A percentile compares a stretch with the other conserved stretches of the same genome.
Evolutionary conservation across 2,329 filamentous ascomycete species (phyloP).

Genomic region (Exophiala alcalophila): DNA sequence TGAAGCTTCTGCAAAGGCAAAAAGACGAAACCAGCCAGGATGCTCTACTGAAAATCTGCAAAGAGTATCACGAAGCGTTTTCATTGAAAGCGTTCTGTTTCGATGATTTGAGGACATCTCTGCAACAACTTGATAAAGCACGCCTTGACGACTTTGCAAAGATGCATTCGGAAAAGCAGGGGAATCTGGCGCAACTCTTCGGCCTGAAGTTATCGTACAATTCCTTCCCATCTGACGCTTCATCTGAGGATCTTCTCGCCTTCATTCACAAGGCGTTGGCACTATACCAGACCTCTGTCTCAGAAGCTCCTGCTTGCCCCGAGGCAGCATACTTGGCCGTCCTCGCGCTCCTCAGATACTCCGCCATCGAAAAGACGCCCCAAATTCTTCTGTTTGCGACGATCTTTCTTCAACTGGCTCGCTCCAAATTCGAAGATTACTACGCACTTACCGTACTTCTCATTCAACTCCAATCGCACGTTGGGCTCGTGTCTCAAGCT

Average conservation of each 20-base stretch:
- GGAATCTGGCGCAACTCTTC: conserved; percentile 17
- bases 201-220: conserved; percentile 23
- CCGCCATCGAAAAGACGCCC: conserved; percentile 1
- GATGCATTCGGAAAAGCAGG: conserved; percentile 32
- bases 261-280: conserved; percentile 18
- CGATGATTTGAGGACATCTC: conserved; percentile 38
- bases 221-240: conserved; percentile 4
- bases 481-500: conserved; percentile 47
- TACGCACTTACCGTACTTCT: conserved; percentile 46
- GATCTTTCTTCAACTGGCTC: conserved; percentile 22
- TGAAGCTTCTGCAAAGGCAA: conserved; percentile 30
- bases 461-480: conserved; percentile 42
- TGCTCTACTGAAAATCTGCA: conserved; percentile 39
- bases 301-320: conserved; percentile 13
- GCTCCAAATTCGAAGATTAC: conserved; percentile 44
- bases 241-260: conserved; percentile 9
- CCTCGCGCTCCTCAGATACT: conserved; percentile 21
- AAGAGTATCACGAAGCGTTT: conserved; percentile 42
- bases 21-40: conserved; percentile 31
- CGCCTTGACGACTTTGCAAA: conserved; percentile 31
- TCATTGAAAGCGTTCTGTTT: conserved; percentile 47
- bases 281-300: conserved; percentile 12
- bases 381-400: conserved; percentile 15
- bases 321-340: conserved; percentile 26
- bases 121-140: conserved; percentile 18